These are phyloP conservation scores for Neofusicoccum sp. DNA, from an alignment of 2,329 filamentous ascomycete species.

Conservation along the genomic window DNA sequence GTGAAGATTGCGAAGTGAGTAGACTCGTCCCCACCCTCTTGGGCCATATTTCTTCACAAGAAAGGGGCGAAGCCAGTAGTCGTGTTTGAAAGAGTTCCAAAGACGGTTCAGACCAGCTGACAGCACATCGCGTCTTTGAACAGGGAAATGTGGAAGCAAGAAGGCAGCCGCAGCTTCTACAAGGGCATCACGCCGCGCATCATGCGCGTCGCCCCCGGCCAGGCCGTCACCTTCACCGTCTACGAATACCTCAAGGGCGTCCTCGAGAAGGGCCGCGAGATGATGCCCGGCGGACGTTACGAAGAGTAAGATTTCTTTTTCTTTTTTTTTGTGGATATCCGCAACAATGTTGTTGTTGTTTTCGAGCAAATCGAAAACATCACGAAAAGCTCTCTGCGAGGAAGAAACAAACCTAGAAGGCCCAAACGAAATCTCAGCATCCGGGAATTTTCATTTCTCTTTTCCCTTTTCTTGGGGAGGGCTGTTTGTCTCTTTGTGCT, in stretches of 20 bases:
- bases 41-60: neutral
- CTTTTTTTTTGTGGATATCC: no score
- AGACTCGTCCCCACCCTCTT: neutral
- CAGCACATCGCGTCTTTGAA: neutral
- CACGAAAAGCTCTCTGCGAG: neutral
- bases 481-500: no score
- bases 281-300: conserved; percentile 50
- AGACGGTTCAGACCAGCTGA: neutral
- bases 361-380: neutral
- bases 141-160: conserved; percentile 68
- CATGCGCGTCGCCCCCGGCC: conserved; percentile 95
- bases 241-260: conserved; percentile 56
- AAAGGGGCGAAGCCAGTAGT: conserved; percentile 37
- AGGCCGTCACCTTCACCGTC: conserved; percentile 73
- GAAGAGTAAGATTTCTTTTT: conserved; percentile 45
- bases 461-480: no score
- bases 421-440: no score
- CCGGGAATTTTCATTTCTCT: no score
- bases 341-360: neutral
- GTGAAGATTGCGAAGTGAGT: conserved; percentile 65
- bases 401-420: neutral
- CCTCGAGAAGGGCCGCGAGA: conserved; percentile 51
- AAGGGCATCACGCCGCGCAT: conserved; percentile 98
- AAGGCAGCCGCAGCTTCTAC: conserved; percentile 94
- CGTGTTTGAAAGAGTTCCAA: conserved; percentile 20